These are phyloP conservation scores for Fusarium illudens DNA, from an alignment of 2,329 filamentous ascomycete species.

Conservation along the genomic window DNA sequence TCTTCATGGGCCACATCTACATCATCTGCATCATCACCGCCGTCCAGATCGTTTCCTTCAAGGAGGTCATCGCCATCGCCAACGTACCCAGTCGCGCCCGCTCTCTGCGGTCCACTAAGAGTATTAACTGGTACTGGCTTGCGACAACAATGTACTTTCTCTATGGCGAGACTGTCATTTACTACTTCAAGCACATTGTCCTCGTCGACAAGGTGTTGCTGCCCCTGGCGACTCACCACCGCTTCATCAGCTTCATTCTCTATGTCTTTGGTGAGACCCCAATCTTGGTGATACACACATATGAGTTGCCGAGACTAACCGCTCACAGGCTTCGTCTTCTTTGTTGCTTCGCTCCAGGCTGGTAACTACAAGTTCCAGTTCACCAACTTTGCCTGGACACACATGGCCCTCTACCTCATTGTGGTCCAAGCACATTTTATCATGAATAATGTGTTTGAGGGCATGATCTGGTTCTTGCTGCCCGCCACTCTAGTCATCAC, in stretches of 20 bases:
- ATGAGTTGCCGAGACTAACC: slow-evolving; percentile 23
- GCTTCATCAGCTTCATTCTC: slow-evolving; percentile 98
- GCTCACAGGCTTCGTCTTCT: slow-evolving; percentile 89
- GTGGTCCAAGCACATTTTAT: slow-evolving; percentile 98
- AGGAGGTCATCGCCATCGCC: slow-evolving; percentile 98
- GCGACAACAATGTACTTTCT: slow-evolving; percentile 99
- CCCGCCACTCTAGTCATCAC: slow-evolving; percentile 95
- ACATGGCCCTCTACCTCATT: slow-evolving; percentile 98
- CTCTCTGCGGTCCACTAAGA: slow-evolving; percentile 92
- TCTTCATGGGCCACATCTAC: slow-evolving; percentile 98
- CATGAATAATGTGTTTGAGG: slow-evolving; percentile 99
- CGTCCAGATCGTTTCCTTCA: slow-evolving; percentile 96
- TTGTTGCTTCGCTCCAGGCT: slow-evolving; percentile 92
- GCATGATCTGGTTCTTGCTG: slow-evolving; percentile 99
- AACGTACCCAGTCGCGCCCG: slow-evolving; percentile 92
- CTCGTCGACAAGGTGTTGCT: slow-evolving; percentile 92
- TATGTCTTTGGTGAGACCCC: slow-evolving; percentile 87
- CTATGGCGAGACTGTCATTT: slow-evolving; percentile 98
- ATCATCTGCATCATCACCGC: slow-evolving; percentile 92
- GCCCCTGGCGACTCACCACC: slow-evolving; percentile 94
- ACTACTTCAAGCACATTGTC: slow-evolving; percentile 99
- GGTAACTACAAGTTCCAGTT: slow-evolving; percentile 99
- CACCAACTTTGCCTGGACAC: slow-evolving; percentile 98
- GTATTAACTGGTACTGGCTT: slow-evolving; percentile 98
- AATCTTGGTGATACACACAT: not conserved